Conservation (phyloP, 2,329 filamentous ascomycete species). For the Botrytis sinoallii region DNA sequence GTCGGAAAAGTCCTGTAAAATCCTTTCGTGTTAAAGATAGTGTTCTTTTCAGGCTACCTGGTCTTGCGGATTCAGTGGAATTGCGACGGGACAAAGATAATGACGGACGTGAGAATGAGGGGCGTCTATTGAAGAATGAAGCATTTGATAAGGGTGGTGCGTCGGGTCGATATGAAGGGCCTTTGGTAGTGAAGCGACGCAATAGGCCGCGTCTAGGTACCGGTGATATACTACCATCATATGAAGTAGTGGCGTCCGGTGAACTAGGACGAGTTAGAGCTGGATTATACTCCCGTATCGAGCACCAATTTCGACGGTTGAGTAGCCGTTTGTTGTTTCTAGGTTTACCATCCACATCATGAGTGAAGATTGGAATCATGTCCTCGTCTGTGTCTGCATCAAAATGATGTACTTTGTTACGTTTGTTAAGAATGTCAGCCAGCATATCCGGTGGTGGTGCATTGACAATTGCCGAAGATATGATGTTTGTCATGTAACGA, state of each 20-base stretch:
- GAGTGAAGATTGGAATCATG: slow-evolving; percentile 90
- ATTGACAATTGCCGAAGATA: slow-evolving; percentile 93
- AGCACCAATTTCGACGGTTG: slow-evolving; percentile 92
- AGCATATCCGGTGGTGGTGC: slow-evolving; percentile 82
- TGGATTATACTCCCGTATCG: slow-evolving; percentile 80
- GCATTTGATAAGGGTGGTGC: slow-evolving; percentile 33
- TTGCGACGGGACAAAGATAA: slow-evolving; percentile 35
- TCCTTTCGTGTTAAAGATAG: slow-evolving; percentile 59
- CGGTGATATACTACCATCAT: slow-evolving; percentile 42
- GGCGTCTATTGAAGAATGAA: slow-evolving; percentile 43
- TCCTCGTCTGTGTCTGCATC: slow-evolving; percentile 82
- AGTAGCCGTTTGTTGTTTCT: slow-evolving; percentile 89
- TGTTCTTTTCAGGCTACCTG: slow-evolving; percentile 46
- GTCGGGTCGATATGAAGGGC: slow-evolving; percentile 35
- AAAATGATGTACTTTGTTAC: slow-evolving; percentile 77
- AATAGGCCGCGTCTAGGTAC: slow-evolving; percentile 32
- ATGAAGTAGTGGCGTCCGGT: slow-evolving; percentile 46
- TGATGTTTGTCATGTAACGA: slow-evolving; percentile 93
- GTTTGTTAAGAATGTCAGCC: slow-evolving; percentile 88
- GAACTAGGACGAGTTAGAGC: slow-evolving; percentile 70
- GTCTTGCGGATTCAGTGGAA: slow-evolving; percentile 41
- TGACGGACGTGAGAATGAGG: slow-evolving; percentile 39
- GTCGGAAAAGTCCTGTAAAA: slow-evolving; percentile 45
- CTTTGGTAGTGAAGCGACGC: slow-evolving; percentile 36
- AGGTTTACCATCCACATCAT: slow-evolving; percentile 83